phyloP scores from a whole-genome alignment of 441 rosid genomes.

The Aquilaria agallochum region DNA sequence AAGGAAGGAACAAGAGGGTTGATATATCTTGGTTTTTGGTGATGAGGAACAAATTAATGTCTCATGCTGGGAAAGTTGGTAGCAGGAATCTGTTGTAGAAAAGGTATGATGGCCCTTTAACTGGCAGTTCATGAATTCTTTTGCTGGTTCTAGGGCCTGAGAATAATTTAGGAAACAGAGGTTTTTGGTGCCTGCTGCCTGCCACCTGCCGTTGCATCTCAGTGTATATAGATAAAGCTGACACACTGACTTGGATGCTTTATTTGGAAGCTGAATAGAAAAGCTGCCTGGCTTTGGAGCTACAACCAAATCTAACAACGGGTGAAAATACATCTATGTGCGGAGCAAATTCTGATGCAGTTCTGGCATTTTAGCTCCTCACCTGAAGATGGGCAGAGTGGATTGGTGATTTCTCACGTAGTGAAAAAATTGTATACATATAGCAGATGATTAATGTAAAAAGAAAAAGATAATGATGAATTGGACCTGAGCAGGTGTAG shows the following conservation, averaged over 20 bases:
- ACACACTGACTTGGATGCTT: constrained; percentile 34
- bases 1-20: constrained; percentile 87
- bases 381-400: constrained; percentile 14
- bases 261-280: constrained; percentile 18
- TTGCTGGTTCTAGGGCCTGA: constrained; percentile 5
- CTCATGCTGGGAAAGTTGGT: constrained; percentile 10
- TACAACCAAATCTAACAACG: constrained; percentile 13
- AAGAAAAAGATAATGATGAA: constrained; percentile 7
- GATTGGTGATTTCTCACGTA: constrained; percentile 8
- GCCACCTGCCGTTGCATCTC: constrained; percentile 14
- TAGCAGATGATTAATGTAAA: constrained; percentile 32
- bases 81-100: constrained; percentile 10
- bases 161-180: constrained; percentile 13
- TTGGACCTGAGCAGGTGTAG: constrained; percentile 30
- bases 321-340: constrained; percentile 25
- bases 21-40: constrained; percentile 9
- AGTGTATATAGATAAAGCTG: constrained; percentile 27
- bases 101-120: constrained; percentile 8
- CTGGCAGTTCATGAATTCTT: neutral
- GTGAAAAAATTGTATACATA: constrained; percentile 24
- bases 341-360: constrained; percentile 27
- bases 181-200: neutral
- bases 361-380: constrained; percentile 16
- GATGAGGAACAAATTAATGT: constrained; percentile 5
- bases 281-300: constrained; percentile 11